Evolutionary conservation across 1,284 basidiomycete genomes (phyloP).

Genomic region (Apiotrichum laibachii): DNA sequence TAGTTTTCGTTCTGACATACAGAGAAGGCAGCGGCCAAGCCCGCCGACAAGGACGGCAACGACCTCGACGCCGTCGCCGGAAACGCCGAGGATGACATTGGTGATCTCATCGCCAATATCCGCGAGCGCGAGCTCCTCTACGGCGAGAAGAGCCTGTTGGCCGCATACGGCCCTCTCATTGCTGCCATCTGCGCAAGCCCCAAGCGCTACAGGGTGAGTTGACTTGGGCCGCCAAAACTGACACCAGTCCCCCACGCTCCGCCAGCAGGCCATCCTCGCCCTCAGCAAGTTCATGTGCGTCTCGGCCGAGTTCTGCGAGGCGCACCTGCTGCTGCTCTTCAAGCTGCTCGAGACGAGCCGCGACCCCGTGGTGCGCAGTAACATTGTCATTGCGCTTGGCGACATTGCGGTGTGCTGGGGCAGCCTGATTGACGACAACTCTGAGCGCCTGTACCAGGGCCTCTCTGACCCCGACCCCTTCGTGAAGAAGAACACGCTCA

Average conservation of each 20-base stretch:
- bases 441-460: constrained; percentile 89
- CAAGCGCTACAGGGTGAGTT: constrained; percentile 73
- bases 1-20: constrained; percentile 27
- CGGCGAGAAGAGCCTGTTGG: constrained; percentile 76
- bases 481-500: constrained; percentile 98
- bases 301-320: constrained; percentile 88
- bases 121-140: constrained; percentile 86
- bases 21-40: constrained; percentile 50
- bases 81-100: constrained; percentile 97
- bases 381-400: constrained; percentile 94
- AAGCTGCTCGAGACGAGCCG: constrained; percentile 87
- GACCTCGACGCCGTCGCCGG: constrained; percentile 96
- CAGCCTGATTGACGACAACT: constrained; percentile 94
- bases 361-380: constrained; percentile 85
- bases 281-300: constrained; percentile 97
- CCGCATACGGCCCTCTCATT: constrained; percentile 83
- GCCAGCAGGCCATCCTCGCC: constrained; percentile 80
- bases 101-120: constrained; percentile 78
- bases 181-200: constrained; percentile 82
- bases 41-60: constrained; percentile 65
- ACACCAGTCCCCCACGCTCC: constrained; percentile 74
- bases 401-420: constrained; percentile 97
- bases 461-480: constrained; percentile 79
- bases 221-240: background rate
- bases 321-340: constrained; percentile 83